Evolutionary conservation across 2,329 filamentous ascomycete genomes (phyloP), one percentile per base, ranked within the genome.

Genomic region (Fusarium torreyae): DNA sequence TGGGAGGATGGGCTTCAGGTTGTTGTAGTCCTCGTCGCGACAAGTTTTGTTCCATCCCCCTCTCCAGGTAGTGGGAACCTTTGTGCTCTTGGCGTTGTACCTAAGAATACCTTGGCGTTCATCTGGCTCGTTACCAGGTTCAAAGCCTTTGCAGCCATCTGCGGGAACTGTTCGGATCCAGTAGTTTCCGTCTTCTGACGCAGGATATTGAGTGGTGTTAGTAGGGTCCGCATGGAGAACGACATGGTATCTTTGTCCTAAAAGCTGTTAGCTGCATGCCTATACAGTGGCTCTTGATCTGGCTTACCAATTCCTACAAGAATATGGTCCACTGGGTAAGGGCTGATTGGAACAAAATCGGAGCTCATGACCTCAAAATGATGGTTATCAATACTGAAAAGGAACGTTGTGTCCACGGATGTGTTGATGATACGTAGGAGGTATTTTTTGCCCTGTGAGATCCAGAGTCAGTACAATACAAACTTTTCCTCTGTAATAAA

Each of bases 371-470:
- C 55, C 11, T n/a, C 43, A 24, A 58, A 58, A 1, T 55, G 22
- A 26, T 58, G 55, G 3, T 11, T 7, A 15, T 58, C 55, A 2
- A 58, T 58, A 38, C 55, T 55, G 7, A 58, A 58, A 3, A 50
- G 54, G 0, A 33, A 55, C 1, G 54, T 49, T 0, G 55, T 58
- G 14, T 39, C 54, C 18, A 33, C 28, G 11, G 38, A 49, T 0
- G 55, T 58, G 5, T 58, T 58, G 9, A 58, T 50, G 1, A 58
- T 49, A 1, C 55, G 54, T 39, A 58, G 54, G 6, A 55, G 54
- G 31, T 58, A 58, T 46, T 26, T 54, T 40, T 17, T 54, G 11
- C 31, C 22, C 18, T 15, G 2, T 20, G 24, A 17, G 15, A 46
- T 46, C 28, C 28, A 31, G 26, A 31, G 28, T 31, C 5, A 31